Conservation (phyloP, 225 moss, liverwort and hornwort species). For the Sphagnum tenellum region DNA sequence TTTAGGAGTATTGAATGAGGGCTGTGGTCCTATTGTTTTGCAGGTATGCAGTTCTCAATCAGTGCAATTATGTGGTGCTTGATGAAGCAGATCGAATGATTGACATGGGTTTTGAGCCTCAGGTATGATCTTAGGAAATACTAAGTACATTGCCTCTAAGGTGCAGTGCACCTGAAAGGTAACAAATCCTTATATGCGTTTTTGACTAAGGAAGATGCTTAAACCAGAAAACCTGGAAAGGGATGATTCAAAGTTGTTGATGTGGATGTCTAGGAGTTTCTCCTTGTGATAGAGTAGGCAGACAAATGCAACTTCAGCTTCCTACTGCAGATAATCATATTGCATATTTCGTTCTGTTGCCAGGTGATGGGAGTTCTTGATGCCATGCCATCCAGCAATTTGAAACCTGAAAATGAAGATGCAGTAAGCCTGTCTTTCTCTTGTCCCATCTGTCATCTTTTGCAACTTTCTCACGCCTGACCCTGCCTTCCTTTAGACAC, state of each 20-base stretch:
- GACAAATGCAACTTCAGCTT: not conserved
- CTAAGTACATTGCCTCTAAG: too few species aligned
- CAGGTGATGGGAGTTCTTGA: constrained; percentile 98
- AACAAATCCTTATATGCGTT: too few species aligned
- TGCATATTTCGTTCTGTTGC: constrained; percentile 4
- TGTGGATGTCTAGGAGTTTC: too few species aligned
- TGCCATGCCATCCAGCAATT: constrained; percentile 99
- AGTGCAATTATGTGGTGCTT: constrained; percentile 95
- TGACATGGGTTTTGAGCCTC: constrained; percentile 99
- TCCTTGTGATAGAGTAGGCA: not conserved
- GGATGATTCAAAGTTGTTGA: too few species aligned
- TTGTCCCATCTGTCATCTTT: too few species aligned
- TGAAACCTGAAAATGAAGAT: constrained; percentile 99
- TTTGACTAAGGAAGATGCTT: too few species aligned
- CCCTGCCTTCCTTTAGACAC: too few species aligned
- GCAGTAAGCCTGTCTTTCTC: constrained; percentile 42
- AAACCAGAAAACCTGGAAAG: too few species aligned
- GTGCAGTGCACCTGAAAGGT: too few species aligned
- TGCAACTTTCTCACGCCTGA: too few species aligned
- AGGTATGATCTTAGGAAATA: constrained; percentile 29
- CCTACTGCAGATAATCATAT: too few species aligned
- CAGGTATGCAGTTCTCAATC: constrained; percentile 97
- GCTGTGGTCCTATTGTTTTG: not conserved
- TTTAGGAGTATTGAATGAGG: too few species aligned
- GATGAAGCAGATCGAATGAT: constrained; percentile 99